phyloP scores from a whole-genome alignment of 129 eudicot genomes.

The Artemisia argyi region DNA sequence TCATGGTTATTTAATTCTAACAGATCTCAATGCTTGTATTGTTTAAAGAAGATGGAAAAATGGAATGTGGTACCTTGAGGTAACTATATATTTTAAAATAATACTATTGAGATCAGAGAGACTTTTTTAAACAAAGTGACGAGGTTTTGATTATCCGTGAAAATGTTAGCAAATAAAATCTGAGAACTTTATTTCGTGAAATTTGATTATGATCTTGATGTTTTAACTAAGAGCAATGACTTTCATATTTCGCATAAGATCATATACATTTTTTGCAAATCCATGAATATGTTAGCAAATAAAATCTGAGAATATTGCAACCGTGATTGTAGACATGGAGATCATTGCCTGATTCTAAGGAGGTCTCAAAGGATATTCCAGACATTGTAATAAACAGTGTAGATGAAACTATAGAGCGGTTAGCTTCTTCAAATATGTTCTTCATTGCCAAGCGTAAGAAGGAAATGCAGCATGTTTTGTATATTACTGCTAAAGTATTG shows the following conservation, averaged over 20 bases:
- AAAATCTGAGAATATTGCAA: background rate
- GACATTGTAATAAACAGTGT: constrained; percentile 2
- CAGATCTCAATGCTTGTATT: no score
- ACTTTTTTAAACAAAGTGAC: no score
- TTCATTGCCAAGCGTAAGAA: constrained; percentile 5
- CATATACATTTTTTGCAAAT: no score
- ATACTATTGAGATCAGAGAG: no score
- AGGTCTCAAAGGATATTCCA: constrained; percentile 2
- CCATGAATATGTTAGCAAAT: no score
- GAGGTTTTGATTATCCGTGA: no score
- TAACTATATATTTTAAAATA: background rate
- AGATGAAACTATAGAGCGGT: constrained; percentile 8
- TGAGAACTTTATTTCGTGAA: no score
- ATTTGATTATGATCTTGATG: no score
- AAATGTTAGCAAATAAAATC: no score
- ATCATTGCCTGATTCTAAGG: constrained; percentile 3
- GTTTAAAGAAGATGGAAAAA: background rate
- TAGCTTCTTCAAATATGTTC: constrained; percentile 3
- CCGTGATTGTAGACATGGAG: constrained; percentile 1
- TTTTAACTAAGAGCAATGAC: no score
- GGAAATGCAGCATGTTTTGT: background rate
- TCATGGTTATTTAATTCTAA: no score
- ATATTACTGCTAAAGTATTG: constrained; percentile 1
- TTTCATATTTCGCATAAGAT: no score
- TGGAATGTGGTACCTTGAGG: constrained; percentile 9